Percentiles rank a stretch among this genome's conserved stretches.
These are phyloP conservation scores for Jamesozyma lodderae DNA, from an alignment of 805 yeast genomes.

Conservation along the genomic window DNA sequence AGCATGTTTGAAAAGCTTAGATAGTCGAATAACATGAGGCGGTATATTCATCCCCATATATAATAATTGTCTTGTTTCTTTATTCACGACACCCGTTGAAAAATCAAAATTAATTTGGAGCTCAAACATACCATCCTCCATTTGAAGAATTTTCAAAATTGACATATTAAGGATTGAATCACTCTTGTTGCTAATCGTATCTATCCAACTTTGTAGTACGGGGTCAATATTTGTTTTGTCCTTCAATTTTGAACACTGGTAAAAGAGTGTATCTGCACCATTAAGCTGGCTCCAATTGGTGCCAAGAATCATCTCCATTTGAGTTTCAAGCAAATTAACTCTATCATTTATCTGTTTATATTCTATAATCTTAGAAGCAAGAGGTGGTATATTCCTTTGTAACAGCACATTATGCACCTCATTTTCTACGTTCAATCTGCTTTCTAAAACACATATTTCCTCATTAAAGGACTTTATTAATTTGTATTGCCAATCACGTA, in stretches of 20 bases:
- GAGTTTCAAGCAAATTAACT: conserved; percentile 33
- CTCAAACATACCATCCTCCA: conserved; percentile 20
- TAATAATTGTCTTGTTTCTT: conserved; percentile 45
- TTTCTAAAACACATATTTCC: conserved; percentile 39
- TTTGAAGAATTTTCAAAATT: conserved; percentile 33
- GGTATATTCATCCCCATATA: conserved; percentile 52
- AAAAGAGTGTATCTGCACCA: conserved; percentile 56
- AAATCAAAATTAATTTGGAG: conserved; percentile 46
- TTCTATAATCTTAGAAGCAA: conserved; percentile 43
- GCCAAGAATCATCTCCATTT: conserved; percentile 48
- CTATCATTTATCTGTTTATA: conserved; percentile 42
- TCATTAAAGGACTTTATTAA: conserved; percentile 40
- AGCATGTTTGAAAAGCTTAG: conserved; percentile 42
- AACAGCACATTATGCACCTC: not conserved
- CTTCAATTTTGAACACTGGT: conserved; percentile 40
- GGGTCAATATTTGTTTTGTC: conserved; percentile 37
- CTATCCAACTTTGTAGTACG: conserved; percentile 44
- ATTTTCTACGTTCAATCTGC: conserved; percentile 32
- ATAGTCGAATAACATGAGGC: conserved; percentile 35
- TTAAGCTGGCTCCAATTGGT: conserved; percentile 51
- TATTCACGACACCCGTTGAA: conserved; percentile 34
- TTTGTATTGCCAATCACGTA: conserved; percentile 49
- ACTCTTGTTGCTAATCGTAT: conserved; percentile 17
- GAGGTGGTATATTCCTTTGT: conserved; percentile 40
- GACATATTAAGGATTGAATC: conserved; percentile 24